Conservation (phyloP, 2,329 filamentous ascomycete genomes). For the Nigrospora oryzae region DNA sequence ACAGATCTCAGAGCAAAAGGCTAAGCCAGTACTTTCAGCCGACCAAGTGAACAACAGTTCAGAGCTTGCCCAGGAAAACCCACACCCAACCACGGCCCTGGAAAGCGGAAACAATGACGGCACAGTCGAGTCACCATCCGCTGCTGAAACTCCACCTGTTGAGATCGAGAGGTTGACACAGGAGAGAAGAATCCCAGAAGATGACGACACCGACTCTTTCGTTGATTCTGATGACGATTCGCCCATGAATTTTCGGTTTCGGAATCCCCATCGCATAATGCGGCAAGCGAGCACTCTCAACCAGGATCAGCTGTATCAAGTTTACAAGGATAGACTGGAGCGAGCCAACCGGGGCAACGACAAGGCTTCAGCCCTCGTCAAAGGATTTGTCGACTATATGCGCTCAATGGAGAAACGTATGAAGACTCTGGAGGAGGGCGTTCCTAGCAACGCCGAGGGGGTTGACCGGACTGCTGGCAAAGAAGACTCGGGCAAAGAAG, state of each 20-base stretch:
- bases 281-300: neutral
- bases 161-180: neutral
- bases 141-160: too few species aligned
- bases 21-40: too few species aligned
- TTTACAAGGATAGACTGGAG: neutral
- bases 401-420: neutral
- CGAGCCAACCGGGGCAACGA: neutral
- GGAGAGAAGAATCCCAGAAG: neutral
- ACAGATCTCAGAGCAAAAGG: too few species aligned
- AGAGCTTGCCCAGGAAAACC: too few species aligned
- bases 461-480: too few species aligned
- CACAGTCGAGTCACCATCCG: neutral
- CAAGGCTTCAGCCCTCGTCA: neutral
- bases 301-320: neutral
- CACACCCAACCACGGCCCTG: neutral
- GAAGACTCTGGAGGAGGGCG: neutral
- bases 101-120: neutral
- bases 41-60: too few species aligned
- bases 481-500: too few species aligned
- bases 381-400: neutral
- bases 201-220: neutral
- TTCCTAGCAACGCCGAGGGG: neutral
- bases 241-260: too few species aligned
- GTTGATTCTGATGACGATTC: neutral
- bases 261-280: too few species aligned